A percentile compares a stretch with the other conserved stretches of the same genome.
These are phyloP conservation scores for Saitoella complicata DNA, from an alignment of 805 yeast genomes.

Conservation along the genomic window DNA sequence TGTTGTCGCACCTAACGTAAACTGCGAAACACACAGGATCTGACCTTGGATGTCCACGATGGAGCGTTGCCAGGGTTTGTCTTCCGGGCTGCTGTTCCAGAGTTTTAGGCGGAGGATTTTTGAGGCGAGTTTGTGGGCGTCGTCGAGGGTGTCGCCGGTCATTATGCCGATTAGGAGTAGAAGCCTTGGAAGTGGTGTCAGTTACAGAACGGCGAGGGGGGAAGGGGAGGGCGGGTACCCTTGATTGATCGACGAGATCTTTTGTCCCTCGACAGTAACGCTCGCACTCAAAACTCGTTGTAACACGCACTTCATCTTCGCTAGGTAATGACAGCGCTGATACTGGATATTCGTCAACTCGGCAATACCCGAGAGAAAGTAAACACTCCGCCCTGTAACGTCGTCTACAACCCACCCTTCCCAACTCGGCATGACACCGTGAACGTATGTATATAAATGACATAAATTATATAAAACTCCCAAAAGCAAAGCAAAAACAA, in stretches of 20 bases:
- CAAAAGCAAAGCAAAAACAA: too few relatives aligned
- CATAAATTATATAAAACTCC: too few relatives aligned
- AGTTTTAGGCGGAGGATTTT: slow-evolving; percentile 51
- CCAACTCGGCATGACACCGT: too few relatives aligned
- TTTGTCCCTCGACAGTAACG: slow-evolving; percentile 58
- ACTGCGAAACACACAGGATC: slow-evolving; percentile 74
- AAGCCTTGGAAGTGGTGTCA: slow-evolving; percentile 41
- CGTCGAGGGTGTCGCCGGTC: slow-evolving; percentile 58
- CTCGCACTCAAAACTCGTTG: slow-evolving; percentile 83
- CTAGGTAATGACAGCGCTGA: not conserved
- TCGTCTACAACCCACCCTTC: too few relatives aligned
- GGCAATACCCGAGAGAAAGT: too few relatives aligned
- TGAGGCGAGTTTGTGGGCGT: slow-evolving; percentile 48
- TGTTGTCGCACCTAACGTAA: slow-evolving; percentile 71
- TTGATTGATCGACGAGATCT: slow-evolving; percentile 41
- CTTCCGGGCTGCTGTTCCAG: not conserved
- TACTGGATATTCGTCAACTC: too few relatives aligned
- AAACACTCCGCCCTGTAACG: too few relatives aligned
- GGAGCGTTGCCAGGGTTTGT: slow-evolving; percentile 58
- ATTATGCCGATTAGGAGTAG: slow-evolving; percentile 72
- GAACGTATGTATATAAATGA: too few relatives aligned
- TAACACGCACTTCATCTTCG: slow-evolving; percentile 66
- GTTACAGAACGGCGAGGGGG: not conserved
- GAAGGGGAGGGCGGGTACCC: slow-evolving; percentile 7
- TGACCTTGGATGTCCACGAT: slow-evolving; percentile 52